Evolutionary conservation across 805 yeast genomes (phyloP).

Genomic region (Pichia rugopelliculosa): DNA sequence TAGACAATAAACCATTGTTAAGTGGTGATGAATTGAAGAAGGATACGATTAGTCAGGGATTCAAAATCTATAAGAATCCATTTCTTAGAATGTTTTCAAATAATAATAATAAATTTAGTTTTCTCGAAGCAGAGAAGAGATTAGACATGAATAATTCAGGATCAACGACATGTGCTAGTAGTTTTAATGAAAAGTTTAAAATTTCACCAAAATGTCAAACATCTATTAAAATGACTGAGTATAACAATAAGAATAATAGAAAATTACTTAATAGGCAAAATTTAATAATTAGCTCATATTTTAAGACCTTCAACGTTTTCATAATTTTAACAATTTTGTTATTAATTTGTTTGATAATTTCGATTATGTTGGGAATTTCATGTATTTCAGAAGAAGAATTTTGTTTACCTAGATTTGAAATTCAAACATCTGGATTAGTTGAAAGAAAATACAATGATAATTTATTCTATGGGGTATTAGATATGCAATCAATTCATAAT

Average conservation of each 20-base stretch:
- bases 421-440: conserved; percentile 20
- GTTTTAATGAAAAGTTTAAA: too few relatives aligned
- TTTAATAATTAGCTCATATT: conserved; percentile 14
- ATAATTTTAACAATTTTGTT: conserved; percentile 18
- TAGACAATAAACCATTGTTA: too few relatives aligned
- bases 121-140: too few relatives aligned
- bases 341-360: conserved; percentile 21
- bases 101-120: too few relatives aligned
- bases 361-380: conserved; percentile 21
- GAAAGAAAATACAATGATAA: neutral
- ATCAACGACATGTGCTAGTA: too few relatives aligned
- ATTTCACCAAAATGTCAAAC: too few relatives aligned
- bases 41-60: too few relatives aligned
- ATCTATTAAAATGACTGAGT: too few relatives aligned
- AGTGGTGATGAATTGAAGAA: too few relatives aligned
- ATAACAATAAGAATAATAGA: neutral
- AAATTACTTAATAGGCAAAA: neutral
- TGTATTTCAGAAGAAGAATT: conserved; percentile 27
- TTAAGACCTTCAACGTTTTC: conserved; percentile 18
- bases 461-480: neutral
- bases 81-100: too few relatives aligned
- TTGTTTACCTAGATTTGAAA: conserved; percentile 38
- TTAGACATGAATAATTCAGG: too few relatives aligned
- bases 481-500: neutral
- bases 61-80: too few relatives aligned